Conservation (phyloP, 2,329 filamentous ascomycete genomes). For the Arthrobotrys entomopaga region DNA sequence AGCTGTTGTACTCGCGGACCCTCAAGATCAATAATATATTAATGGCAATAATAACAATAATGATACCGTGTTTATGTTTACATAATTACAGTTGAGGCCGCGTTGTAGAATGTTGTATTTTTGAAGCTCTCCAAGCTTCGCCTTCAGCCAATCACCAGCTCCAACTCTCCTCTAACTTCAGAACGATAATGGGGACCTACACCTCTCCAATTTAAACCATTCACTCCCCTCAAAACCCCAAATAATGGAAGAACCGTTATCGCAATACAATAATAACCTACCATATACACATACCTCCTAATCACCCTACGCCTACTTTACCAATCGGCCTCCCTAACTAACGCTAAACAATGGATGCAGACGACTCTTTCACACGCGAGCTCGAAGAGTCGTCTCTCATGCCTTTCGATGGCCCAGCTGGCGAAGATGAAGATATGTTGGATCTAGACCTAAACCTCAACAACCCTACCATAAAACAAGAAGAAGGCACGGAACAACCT, state of each 20-base stretch:
- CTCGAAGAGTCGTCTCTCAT: constrained; percentile 49
- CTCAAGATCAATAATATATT: too few relatives aligned
- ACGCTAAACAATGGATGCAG: constrained; percentile 29
- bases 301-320: not conserved
- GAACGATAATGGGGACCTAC: not conserved
- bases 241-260: constrained; percentile 32
- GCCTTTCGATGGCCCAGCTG: constrained; percentile 30
- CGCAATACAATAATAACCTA: constrained; percentile 2
- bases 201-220: not conserved
- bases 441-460: constrained; percentile 38
- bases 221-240: not conserved
- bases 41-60: too few relatives aligned
- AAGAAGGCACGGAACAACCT: constrained; percentile 64
- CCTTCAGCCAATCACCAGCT: not conserved
- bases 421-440: constrained; percentile 20
- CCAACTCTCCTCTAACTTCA: not conserved
- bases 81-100: not conserved
- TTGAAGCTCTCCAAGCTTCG: constrained; percentile 16
- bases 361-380: constrained; percentile 53
- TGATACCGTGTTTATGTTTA: not conserved
- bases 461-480: constrained; percentile 61
- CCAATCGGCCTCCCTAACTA: constrained; percentile 2
- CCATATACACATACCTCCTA: constrained; percentile 5
- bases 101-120: constrained; percentile 24
- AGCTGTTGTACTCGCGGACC: too few relatives aligned